Evolutionary conservation across 2,329 filamentous ascomycete species (phyloP), one percentile per base, ranked within the genome.

Genomic region (Thielaviopsis populi): DNA sequence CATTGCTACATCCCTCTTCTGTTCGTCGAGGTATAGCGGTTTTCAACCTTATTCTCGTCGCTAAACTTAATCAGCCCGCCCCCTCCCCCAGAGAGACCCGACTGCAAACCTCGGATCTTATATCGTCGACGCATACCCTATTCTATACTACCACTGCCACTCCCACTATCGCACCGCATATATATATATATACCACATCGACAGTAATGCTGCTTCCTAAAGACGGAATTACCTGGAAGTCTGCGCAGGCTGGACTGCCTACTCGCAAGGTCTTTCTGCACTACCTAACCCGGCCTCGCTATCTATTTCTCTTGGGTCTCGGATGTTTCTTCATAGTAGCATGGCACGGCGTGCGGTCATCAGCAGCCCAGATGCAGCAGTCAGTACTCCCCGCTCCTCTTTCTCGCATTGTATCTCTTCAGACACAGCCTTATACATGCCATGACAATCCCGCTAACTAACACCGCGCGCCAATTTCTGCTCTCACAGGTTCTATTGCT

Each of bases 221-320:
- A 76, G 88, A 88, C 74, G 89, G 89, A 73, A 82, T 92, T 72
- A 91, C 85, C 74, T 97, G 92, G 91, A 96, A 95, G 80, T 87
- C 89, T 69, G 87, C 91, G 69, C 88, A 84, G 77, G 81, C 88
- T 70, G 83, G 84, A 71, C 77, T 96, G 69, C 90, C 91, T 53
- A 87, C 89, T 65, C 85, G 84, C 69, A 83, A 89, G 73, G 86
- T 87, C 62, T 73, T 91, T 72, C 79, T 84, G 75, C 77, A 81
- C 54, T 83, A 89, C 69, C 72, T 95, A 67, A 89, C 88, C 67
- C 84, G 84, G 72, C 89, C 90, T 68, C 83, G 90, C 63, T 87
- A 95, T 69, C 77, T 96, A 67, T 76, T 94, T 63, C 82, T 88
- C 58, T 75, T 94, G 66, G 87, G 84, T 62, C 69, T 94, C 61